Conservation (phyloP, 441 rosid genomes). For the Gossypium davidsonii region DNA sequence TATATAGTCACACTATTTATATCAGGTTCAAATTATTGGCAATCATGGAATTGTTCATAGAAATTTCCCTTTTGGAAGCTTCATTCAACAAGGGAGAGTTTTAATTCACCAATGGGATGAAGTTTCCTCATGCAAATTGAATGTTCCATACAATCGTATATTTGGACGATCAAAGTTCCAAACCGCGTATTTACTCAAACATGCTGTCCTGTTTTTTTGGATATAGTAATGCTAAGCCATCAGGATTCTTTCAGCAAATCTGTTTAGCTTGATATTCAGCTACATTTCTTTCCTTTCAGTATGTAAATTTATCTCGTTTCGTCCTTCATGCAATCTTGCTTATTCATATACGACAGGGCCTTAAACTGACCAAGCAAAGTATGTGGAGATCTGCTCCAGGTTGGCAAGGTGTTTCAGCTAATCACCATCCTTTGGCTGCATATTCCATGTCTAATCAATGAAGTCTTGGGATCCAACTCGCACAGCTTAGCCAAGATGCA, state of each 20-base stretch:
- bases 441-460: constrained; percentile 83
- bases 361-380: constrained; percentile 78
- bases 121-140: not conserved
- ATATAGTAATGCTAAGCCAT: no score
- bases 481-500: constrained; percentile 93
- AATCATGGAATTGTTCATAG: not conserved
- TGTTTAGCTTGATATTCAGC: not conserved
- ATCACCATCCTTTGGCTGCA: constrained; percentile 58
- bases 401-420: constrained; percentile 84
- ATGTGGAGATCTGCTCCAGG: constrained; percentile 59
- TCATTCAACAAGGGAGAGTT: not conserved
- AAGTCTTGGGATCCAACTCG: constrained; percentile 83
- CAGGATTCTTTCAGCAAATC: not conserved
- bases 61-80: not conserved
- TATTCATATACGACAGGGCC: constrained; percentile 42
- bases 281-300: not conserved
- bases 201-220: not conserved
- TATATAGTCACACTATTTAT: not conserved
- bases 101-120: not conserved
- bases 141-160: not conserved
- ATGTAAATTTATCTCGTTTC: not conserved
- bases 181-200: no score
- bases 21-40: not conserved
- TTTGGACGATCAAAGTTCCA: no score
- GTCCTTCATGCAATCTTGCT: not conserved